These are phyloP conservation scores for Pugionium dolabratum DNA, from an alignment of 345 rosid genomes.

Conservation along the genomic window DNA sequence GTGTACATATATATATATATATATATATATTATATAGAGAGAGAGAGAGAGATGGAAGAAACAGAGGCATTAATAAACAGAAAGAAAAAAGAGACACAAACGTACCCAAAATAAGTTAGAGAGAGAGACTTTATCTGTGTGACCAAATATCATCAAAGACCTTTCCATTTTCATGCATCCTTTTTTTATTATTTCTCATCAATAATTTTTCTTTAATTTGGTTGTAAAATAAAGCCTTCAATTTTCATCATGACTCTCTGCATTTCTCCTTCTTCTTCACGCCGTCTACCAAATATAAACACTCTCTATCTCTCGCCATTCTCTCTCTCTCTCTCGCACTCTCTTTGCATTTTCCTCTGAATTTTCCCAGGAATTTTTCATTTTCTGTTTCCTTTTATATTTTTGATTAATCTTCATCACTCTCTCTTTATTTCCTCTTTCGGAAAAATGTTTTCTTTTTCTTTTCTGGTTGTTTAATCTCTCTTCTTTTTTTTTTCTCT, in stretches of 20 bases:
- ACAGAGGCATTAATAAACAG: conserved; percentile 18
- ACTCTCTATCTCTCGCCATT: conserved; percentile 9
- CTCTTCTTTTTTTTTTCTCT: conserved; percentile 23
- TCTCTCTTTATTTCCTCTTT: conserved; percentile 37
- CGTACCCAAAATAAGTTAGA: conserved; percentile 38
- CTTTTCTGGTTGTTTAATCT: conserved; percentile 6
- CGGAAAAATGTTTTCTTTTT: conserved; percentile 7
- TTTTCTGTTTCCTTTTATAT: too few relatives aligned
- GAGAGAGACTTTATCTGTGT: conserved; percentile 29
- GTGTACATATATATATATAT: neutral
- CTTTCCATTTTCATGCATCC: conserved; percentile 42
- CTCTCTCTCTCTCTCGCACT: conserved; percentile 44
- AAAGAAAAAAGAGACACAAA: conserved; percentile 33
- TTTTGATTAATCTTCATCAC: conserved; percentile 21
- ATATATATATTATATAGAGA: too few relatives aligned
- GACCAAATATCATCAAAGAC: conserved; percentile 37
- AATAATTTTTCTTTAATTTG: neutral
- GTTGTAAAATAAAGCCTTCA: neutral
- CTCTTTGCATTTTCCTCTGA: conserved; percentile 43
- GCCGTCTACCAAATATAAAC: conserved; percentile 63
- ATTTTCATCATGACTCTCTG: neutral
- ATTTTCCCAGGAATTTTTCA: conserved; percentile 21
- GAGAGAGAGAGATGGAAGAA: neutral
- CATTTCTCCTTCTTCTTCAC: conserved; percentile 60
- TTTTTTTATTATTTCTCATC: conserved; percentile 1